Evolutionary conservation across 2,329 filamentous ascomycete species (phyloP).

Genomic region (Talaromyces atroroseus): DNA sequence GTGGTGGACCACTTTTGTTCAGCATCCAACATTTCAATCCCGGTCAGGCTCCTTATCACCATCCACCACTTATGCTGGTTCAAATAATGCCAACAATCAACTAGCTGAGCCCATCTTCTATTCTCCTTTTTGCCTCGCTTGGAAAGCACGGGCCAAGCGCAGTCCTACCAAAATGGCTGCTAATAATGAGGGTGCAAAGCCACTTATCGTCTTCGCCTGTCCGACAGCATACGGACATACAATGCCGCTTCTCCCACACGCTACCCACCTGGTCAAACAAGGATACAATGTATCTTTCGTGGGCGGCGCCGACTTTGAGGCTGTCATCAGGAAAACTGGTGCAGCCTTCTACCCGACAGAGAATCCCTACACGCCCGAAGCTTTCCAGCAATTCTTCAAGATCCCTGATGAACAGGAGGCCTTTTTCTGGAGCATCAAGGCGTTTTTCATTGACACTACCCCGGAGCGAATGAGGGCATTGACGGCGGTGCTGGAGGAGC

Average conservation of each 20-base stretch:
- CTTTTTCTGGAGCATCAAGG: neutral
- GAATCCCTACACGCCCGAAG: neutral
- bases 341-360: neutral
- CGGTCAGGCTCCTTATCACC: too few species aligned
- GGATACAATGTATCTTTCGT: neutral
- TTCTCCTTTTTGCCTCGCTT: neutral
- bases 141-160: neutral
- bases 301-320: neutral
- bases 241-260: neutral
- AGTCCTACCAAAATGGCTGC: neutral
- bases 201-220: neutral
- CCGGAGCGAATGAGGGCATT: neutral
- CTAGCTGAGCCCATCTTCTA: neutral
- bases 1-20: too few species aligned
- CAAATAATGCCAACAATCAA: neutral
- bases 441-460: neutral
- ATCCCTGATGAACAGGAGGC: neutral
- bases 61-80: neutral
- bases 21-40: too few species aligned
- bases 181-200: neutral
- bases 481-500: neutral
- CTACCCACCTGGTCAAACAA: neutral
- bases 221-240: neutral
- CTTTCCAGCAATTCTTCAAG: neutral
- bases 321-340: neutral